Conservation (phyloP, 176 grass and related monocot species). For the Aegilops umbellulata region DNA sequence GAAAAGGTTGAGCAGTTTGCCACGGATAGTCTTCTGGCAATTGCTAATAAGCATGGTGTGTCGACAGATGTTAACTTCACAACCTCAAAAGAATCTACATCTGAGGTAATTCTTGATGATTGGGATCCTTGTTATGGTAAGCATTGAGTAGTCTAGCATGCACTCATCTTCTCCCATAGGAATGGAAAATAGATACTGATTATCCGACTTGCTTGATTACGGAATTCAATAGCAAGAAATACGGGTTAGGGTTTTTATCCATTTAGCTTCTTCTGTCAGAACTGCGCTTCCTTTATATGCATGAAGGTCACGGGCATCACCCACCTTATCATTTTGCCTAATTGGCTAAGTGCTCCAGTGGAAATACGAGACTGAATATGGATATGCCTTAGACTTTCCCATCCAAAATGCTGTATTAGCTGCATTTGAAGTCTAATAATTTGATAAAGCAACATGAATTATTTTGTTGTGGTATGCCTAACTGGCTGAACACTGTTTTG, state of each 20-base stretch:
- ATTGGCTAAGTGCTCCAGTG: background rate
- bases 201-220: background rate
- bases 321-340: background rate
- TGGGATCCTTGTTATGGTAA: slow-evolving; percentile 8
- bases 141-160: background rate
- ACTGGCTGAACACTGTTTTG: background rate
- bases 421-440: slow-evolving; percentile 13
- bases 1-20: slow-evolving; percentile 85
- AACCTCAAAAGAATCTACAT: slow-evolving; percentile 38
- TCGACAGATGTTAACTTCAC: slow-evolving; percentile 37
- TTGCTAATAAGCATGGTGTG: slow-evolving; percentile 53
- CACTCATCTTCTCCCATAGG: background rate
- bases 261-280: background rate
- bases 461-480: background rate
- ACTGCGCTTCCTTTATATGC: background rate
- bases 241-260: background rate
- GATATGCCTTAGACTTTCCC: background rate
- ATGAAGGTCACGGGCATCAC: background rate
- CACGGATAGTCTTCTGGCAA: slow-evolving; percentile 53
- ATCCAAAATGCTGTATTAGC: slow-evolving; percentile 5
- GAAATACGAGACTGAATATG: background rate
- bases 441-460: slow-evolving; percentile 3
- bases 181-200: background rate
- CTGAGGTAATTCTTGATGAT: slow-evolving; percentile 49
- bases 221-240: background rate